Evolutionary conservation across 2,329 filamentous ascomycete species (phyloP).

Genomic region (Trichoderma breve): DNA sequence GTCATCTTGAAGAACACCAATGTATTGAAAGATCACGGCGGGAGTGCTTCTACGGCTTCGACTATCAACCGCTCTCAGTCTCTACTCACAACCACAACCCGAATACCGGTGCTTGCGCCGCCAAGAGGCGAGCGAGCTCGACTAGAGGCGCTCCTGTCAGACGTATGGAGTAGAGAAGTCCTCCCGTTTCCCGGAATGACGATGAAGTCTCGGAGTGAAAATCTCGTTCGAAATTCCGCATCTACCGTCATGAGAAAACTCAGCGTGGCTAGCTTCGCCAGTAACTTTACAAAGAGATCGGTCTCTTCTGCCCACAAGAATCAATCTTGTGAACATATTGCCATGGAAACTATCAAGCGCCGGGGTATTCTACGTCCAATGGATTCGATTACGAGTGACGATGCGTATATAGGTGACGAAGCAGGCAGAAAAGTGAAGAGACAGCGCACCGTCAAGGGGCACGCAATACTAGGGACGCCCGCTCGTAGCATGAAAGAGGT

Average conservation of each 20-base stretch:
- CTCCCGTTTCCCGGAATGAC: slow-evolving; percentile 83
- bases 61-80: slow-evolving; percentile 77
- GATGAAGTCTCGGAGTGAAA: slow-evolving; percentile 61
- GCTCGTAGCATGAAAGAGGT: not conserved
- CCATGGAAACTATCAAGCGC: slow-evolving; percentile 4
- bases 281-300: slow-evolving; percentile 71
- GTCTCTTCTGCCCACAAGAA: slow-evolving; percentile 45
- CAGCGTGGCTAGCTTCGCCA: slow-evolving; percentile 76
- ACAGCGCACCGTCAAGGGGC: slow-evolving; percentile 2
- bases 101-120: slow-evolving; percentile 69
- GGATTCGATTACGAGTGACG: not conserved
- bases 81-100: slow-evolving; percentile 64
- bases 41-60: slow-evolving; percentile 40
- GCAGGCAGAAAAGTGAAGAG: slow-evolving; percentile 11
- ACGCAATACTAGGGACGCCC: not conserved
- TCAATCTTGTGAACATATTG: slow-evolving; percentile 12
- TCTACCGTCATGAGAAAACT: slow-evolving; percentile 86
- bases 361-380: slow-evolving; percentile 1
- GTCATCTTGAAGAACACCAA: slow-evolving; percentile 87
- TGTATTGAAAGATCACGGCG: slow-evolving; percentile 56
- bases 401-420: not conserved
- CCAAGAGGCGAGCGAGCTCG: slow-evolving; percentile 72
- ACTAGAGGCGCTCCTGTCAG: slow-evolving; percentile 69
- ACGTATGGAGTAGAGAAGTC: slow-evolving; percentile 80
- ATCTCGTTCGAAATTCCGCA: slow-evolving; percentile 73